phyloP scores from a whole-genome alignment of 257 asterid species.

The Solanum chiquidenum region DNA sequence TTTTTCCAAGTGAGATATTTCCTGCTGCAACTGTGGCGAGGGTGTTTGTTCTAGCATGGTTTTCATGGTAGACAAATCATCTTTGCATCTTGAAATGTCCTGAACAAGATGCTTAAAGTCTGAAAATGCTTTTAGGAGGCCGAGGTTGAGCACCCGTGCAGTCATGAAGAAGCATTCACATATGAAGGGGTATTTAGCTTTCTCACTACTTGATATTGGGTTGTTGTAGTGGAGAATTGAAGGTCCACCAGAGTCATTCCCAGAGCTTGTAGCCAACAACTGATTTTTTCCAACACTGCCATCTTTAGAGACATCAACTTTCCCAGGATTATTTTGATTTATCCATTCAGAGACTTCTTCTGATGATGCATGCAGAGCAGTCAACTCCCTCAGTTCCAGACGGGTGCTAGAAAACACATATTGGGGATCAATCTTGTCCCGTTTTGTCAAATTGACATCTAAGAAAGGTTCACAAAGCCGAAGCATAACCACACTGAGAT shows the following conservation, averaged over 20 bases:
- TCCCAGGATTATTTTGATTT: constrained; percentile 22
- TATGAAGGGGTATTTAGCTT: constrained; percentile 59
- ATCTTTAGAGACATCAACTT: constrained; percentile 20
- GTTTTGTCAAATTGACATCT: constrained; percentile 70
- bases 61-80: constrained; percentile 59
- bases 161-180: constrained; percentile 99
- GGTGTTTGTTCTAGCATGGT: constrained; percentile 71
- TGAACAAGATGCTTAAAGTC: constrained; percentile 93
- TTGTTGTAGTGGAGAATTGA: constrained; percentile 19
- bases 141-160: constrained; percentile 87
- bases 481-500: constrained; percentile 89
- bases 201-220: constrained; percentile 29
- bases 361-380: constrained; percentile 93
- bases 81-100: constrained; percentile 89
- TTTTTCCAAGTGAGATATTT: constrained; percentile 66
- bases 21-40: constrained; percentile 71
- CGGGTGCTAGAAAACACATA: constrained; percentile 61
- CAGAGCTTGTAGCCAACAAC: constrained; percentile 54
- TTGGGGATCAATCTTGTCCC: constrained; percentile 83
- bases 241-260: constrained; percentile 28
- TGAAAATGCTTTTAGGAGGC: constrained; percentile 88
- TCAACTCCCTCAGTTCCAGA: constrained; percentile 76
- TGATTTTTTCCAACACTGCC: constrained; percentile 42
- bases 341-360: constrained; percentile 89
- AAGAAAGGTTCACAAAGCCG: constrained; percentile 88